Percentiles rank a stretch among this genome's conserved stretches.
Conservation (phyloP, 169 alveolate species). For the Plasmodium cynomolgi region DNA sequence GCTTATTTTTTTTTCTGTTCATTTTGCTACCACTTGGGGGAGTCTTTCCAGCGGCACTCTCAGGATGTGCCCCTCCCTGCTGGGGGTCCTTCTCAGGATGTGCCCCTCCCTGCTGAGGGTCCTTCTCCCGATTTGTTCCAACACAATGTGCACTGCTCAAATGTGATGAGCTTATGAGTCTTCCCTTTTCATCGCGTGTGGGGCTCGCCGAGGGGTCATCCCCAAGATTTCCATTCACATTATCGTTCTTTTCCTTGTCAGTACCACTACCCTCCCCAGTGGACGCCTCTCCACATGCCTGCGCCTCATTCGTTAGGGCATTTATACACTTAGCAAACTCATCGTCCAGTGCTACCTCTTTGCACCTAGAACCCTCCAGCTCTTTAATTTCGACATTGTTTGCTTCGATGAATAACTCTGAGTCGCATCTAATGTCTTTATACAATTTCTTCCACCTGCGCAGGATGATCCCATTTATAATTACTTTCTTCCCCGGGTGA, state of each 20-base stretch:
- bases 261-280: neutral
- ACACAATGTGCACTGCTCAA: neutral
- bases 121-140: neutral
- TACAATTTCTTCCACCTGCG: slow-evolving; percentile 78
- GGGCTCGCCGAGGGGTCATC: neutral
- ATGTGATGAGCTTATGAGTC: neutral
- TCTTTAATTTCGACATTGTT: slow-evolving; percentile 76
- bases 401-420: slow-evolving; percentile 81
- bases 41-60: neutral
- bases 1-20: neutral
- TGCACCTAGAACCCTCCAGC: slow-evolving; percentile 9
- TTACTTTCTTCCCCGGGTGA: slow-evolving; percentile 82
- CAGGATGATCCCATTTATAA: slow-evolving; percentile 76
- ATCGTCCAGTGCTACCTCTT: slow-evolving; percentile 41
- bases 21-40: neutral
- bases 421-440: slow-evolving; percentile 79
- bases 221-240: neutral
- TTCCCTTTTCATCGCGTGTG: neutral
- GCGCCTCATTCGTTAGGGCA: slow-evolving; percentile 16
- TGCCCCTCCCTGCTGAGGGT: no score
- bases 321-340: slow-evolving; percentile 67
- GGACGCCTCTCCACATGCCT: slow-evolving; percentile 15
- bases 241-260: neutral
- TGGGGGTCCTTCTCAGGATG: neutral
- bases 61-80: neutral